phyloP scores from a whole-genome alignment of 805 yeast genomes.

The Hanseniaspora nectarophila region DNA sequence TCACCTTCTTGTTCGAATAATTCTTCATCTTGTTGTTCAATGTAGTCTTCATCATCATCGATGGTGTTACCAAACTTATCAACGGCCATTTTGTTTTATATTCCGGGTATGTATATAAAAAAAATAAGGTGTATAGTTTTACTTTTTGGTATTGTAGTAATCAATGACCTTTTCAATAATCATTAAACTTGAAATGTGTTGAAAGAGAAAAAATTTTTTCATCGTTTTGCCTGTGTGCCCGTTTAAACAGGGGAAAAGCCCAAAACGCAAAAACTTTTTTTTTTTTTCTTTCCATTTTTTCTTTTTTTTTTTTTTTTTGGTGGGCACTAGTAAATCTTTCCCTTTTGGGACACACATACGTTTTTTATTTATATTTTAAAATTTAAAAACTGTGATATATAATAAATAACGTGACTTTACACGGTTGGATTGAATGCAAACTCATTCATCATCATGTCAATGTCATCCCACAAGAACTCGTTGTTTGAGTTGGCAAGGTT shows the following conservation, averaged over 20 bases:
- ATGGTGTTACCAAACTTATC: conserved; percentile 16
- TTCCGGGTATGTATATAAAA: not conserved
- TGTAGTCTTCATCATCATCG: conserved; percentile 25
- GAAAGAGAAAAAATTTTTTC: no score
- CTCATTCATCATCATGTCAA: conserved; percentile 80
- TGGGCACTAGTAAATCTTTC: not conserved
- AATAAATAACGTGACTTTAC: conserved; percentile 20
- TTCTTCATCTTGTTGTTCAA: conserved; percentile 32
- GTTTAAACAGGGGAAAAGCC: no score
- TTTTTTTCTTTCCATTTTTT: not conserved
- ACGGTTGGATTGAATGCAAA: conserved; percentile 66
- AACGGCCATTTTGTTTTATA: conserved; percentile 13
- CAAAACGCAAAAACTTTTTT: no score
- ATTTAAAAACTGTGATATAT: not conserved
- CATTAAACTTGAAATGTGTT: no score
- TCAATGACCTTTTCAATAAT: no score
- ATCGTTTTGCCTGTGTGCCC: no score
- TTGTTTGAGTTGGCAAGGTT: not conserved
- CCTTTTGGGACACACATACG: not conserved
- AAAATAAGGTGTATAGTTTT: not conserved
- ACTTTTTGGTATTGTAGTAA: not conserved
- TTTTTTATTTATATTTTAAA: no score
- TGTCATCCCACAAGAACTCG: conserved; percentile 53
- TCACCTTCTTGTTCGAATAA: conserved; percentile 24
- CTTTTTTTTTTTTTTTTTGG: not conserved